Percentiles rank a stretch among this genome's conserved stretches.
These are phyloP conservation scores for Boletus speciosus DNA, from an alignment of 768 basidiomycete genomes.

Conservation along the genomic window DNA sequence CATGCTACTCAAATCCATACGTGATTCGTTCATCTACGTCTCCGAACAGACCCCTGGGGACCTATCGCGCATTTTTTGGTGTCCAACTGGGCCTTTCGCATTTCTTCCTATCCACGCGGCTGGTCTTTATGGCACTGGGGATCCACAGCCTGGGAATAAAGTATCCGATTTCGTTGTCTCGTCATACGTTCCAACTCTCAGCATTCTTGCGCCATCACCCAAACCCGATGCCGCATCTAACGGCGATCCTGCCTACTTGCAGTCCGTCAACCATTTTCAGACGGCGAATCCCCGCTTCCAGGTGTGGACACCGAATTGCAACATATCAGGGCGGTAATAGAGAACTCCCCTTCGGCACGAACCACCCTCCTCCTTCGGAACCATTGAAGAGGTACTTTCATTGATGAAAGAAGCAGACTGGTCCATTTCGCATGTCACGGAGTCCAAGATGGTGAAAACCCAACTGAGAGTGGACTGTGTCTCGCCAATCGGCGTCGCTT, in stretches of 20 bases:
- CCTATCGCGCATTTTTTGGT: background rate
- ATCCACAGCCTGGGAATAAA: background rate
- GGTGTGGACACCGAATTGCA: background rate
- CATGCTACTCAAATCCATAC: background rate
- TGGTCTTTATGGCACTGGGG: background rate
- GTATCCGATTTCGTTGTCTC: background rate
- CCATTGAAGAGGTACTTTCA: background rate
- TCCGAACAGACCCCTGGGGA: background rate
- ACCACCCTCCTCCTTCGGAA: background rate
- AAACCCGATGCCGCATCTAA: background rate
- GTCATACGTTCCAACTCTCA: background rate
- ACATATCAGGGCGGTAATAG: background rate
- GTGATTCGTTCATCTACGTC: no score
- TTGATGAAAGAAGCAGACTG: background rate
- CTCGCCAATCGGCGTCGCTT: conserved; percentile 10
- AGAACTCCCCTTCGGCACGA: background rate
- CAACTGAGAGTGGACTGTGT: conserved; percentile 22
- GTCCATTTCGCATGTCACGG: background rate
- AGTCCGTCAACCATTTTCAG: background rate
- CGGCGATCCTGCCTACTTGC: background rate
- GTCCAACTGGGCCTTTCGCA: background rate
- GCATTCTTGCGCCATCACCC: background rate
- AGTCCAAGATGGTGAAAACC: background rate
- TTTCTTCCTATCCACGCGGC: background rate
- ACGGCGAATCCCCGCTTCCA: background rate